phyloP scores from a whole-genome alignment of 768 basidiomycete species.

The Erythrobasidium yunnanense region DNA sequence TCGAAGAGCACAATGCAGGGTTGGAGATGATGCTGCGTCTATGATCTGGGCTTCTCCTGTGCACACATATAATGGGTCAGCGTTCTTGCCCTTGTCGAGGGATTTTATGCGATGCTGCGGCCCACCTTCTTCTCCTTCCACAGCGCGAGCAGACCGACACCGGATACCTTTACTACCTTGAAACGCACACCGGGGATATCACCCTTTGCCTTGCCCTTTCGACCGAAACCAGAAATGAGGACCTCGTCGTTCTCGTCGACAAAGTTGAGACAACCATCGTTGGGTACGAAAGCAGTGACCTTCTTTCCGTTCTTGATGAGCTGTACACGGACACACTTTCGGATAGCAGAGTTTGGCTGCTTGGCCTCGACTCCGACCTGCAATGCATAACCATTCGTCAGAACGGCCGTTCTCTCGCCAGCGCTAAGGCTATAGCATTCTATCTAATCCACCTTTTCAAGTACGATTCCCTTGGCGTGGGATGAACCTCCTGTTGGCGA shows the following conservation, averaged over 20 bases:
- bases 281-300: constrained; percentile 98
- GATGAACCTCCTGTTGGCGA: constrained; percentile 98
- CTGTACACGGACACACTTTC: constrained; percentile 99
- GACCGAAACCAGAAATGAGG: constrained; percentile 99
- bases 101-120: neutral
- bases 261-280: constrained; percentile 94
- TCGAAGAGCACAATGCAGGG: too few species aligned
- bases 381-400: neutral
- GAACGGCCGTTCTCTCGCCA: neutral
- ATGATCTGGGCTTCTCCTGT: constrained; percentile 23
- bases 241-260: constrained; percentile 75
- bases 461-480: constrained; percentile 98
- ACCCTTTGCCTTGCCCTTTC: constrained; percentile 95
- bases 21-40: neutral
- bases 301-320: constrained; percentile 99
- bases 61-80: neutral
- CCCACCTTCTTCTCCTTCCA: constrained; percentile 33
- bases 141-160: constrained; percentile 65
- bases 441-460: constrained; percentile 90
- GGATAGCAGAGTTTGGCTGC: constrained; percentile 99
- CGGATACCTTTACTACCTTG: constrained; percentile 99
- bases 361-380: constrained; percentile 97
- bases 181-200: constrained; percentile 99
- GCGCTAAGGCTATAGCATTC: too few species aligned
- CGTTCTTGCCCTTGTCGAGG: neutral